Evolutionary conservation across 1,284 basidiomycete genomes (phyloP).

Genomic region (Cutaneotrichosporon sp.): DNA sequence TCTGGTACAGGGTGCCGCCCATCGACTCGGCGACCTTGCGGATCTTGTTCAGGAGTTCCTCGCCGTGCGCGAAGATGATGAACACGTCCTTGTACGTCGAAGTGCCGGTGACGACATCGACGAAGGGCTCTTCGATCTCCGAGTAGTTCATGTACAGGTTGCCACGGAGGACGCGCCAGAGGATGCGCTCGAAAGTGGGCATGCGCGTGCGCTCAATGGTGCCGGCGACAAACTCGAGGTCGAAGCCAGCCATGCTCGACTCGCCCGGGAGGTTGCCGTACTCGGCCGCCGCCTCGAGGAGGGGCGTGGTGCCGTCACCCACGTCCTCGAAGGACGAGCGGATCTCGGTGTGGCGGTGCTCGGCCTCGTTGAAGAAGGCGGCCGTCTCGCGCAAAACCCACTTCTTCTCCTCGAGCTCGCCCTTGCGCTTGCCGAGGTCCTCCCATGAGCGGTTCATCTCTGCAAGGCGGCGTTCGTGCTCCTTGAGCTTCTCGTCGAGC

Average conservation of each 20-base stretch:
- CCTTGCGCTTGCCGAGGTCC: slow-evolving; percentile 75
- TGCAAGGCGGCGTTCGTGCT: slow-evolving; percentile 77
- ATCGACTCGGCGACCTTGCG: slow-evolving; percentile 97
- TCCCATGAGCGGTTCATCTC: slow-evolving; percentile 96
- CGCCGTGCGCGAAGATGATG: slow-evolving; percentile 98
- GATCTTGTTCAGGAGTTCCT: slow-evolving; percentile 89
- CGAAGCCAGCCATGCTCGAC: slow-evolving; percentile 55
- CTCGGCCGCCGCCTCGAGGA: slow-evolving; percentile 83
- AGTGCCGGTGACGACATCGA: slow-evolving; percentile 72
- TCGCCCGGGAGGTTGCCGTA: slow-evolving; percentile 54
- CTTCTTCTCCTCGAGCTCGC: slow-evolving; percentile 85
- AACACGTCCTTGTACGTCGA: slow-evolving; percentile 97
- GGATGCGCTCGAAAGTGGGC: slow-evolving; percentile 91
- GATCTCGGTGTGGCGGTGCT: slow-evolving; percentile 70
- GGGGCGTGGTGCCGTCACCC: slow-evolving; percentile 60
- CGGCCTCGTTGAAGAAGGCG: slow-evolving; percentile 91
- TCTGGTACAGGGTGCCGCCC: slow-evolving; percentile 94
- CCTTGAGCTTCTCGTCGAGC: slow-evolving; percentile 77
- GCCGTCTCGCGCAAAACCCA: slow-evolving; percentile 93
- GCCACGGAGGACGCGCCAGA: slow-evolving; percentile 96
- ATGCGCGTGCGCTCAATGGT: slow-evolving; percentile 91
- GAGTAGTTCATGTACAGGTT: slow-evolving; percentile 99
- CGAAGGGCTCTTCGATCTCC: slow-evolving; percentile 89
- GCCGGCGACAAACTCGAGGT: slow-evolving; percentile 95
- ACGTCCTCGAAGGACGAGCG: slow-evolving; percentile 84